Evolutionary conservation across 768 basidiomycete species (phyloP).

Genomic region (Rubroboletus pulcherrimus): DNA sequence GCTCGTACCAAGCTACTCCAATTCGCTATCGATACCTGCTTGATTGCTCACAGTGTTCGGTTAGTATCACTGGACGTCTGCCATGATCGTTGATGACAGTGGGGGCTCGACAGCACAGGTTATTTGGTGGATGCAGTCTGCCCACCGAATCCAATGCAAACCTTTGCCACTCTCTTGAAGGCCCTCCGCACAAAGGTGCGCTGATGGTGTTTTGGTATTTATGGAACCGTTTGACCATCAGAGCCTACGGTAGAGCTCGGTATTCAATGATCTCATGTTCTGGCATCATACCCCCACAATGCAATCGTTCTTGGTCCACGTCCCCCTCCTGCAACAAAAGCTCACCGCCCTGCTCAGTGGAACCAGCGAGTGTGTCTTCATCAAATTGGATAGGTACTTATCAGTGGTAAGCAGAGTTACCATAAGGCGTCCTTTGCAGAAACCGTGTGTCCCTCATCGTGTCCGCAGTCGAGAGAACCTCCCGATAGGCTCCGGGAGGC

Average conservation of each 20-base stretch:
- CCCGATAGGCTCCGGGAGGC: constrained; percentile 13
- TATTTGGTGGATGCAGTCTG: constrained; percentile 50
- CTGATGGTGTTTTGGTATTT: constrained; percentile 16
- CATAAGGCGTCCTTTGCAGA: neutral
- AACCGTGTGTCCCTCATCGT: neutral
- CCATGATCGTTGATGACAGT: neutral
- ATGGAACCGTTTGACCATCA: neutral
- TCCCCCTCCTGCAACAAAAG: constrained; percentile 13
- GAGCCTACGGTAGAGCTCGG: constrained; percentile 3
- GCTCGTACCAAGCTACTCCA: constrained; percentile 12
- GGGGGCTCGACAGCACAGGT: constrained; percentile 27
- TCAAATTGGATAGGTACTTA: constrained; percentile 11
- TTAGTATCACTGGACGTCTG: constrained; percentile 18
- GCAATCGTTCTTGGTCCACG: constrained; percentile 58
- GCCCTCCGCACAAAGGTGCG: constrained; percentile 38
- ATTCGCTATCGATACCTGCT: constrained; percentile 40
- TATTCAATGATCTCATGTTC: constrained; percentile 42
- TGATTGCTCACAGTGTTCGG: constrained; percentile 44
- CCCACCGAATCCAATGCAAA: constrained; percentile 29
- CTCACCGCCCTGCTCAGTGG: constrained; percentile 4
- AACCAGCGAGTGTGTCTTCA: constrained; percentile 11
- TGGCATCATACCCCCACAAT: constrained; percentile 43
- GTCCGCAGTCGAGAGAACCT: constrained; percentile 9
- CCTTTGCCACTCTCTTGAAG: constrained; percentile 36
- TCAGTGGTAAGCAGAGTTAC: constrained; percentile 21